Evolutionary conservation across 768 basidiomycete genomes (phyloP).

Genomic region (Mycena vitilis): DNA sequence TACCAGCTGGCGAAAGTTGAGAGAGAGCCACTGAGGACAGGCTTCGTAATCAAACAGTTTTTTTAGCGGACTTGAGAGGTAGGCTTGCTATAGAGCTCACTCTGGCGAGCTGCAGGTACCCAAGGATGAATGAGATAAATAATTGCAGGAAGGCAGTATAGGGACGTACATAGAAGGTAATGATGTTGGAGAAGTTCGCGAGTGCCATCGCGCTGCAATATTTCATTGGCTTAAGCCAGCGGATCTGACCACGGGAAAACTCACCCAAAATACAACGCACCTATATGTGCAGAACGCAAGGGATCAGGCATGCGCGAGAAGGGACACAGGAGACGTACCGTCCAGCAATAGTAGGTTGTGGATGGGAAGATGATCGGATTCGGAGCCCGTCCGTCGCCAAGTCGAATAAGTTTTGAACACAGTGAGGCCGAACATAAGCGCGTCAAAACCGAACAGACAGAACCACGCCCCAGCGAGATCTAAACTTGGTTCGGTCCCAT

Average conservation of each 20-base stretch:
- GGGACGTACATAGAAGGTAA: not conserved
- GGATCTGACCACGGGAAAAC: not conserved
- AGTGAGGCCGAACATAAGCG: not conserved
- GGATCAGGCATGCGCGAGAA: too few relatives aligned
- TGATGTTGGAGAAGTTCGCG: constrained; percentile 2
- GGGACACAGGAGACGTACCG: not conserved
- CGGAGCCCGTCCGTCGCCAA: not conserved
- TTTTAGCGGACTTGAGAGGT: not conserved
- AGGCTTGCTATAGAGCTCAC: not conserved
- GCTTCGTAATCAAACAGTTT: not conserved
- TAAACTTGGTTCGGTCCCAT: not conserved
- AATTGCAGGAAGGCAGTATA: too few relatives aligned
- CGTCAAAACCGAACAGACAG: not conserved
- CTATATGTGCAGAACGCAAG: not conserved
- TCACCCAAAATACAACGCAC: constrained; percentile 1
- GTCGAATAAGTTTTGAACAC: constrained; percentile 3
- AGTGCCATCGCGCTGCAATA: not conserved
- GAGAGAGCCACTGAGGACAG: not conserved
- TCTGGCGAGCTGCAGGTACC: not conserved
- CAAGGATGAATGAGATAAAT: not conserved
- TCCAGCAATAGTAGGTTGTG: not conserved
- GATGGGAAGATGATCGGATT: not conserved
- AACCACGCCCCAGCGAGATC: not conserved
- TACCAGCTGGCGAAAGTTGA: constrained; percentile 6
- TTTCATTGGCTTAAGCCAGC: too few relatives aligned